These are phyloP conservation scores for Nymphaea colorata DNA, from an alignment of 164 flowering plant species.

Conservation along the genomic window DNA sequence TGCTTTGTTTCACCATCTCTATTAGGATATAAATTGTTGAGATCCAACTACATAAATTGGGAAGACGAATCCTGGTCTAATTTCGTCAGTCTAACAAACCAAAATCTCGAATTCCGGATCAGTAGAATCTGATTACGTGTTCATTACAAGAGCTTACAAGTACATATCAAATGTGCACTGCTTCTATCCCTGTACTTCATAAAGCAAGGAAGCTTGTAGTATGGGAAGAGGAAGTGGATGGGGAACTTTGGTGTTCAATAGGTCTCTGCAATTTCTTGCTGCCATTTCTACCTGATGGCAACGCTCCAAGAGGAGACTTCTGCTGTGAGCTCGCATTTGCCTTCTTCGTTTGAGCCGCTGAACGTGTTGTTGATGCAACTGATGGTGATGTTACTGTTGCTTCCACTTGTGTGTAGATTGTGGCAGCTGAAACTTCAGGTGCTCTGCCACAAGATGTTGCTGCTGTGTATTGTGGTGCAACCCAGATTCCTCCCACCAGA, in stretches of 20 bases:
- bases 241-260: neutral
- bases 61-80: too few species aligned
- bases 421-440: neutral
- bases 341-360: neutral
- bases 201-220: neutral
- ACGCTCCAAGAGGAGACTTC: neutral
- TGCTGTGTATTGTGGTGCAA: conserved; percentile 41
- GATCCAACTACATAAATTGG: too few species aligned
- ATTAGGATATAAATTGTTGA: too few species aligned
- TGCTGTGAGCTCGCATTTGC: neutral
- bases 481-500: conserved; percentile 81
- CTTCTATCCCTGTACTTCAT: neutral
- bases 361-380: too few species aligned
- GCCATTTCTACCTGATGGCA: neutral
- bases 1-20: too few species aligned
- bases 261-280: neutral
- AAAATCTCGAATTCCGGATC: too few species aligned
- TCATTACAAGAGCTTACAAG: too few species aligned
- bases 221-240: conserved; percentile 1
- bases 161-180: too few species aligned
- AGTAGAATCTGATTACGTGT: too few species aligned
- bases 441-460: conserved; percentile 12
- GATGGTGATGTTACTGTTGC: neutral
- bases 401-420: neutral
- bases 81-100: too few species aligned